Evolutionary conservation across 1,284 basidiomycete species (phyloP), one percentile per base, ranked within the genome.

Genomic region (Pseudozyma sp.): DNA sequence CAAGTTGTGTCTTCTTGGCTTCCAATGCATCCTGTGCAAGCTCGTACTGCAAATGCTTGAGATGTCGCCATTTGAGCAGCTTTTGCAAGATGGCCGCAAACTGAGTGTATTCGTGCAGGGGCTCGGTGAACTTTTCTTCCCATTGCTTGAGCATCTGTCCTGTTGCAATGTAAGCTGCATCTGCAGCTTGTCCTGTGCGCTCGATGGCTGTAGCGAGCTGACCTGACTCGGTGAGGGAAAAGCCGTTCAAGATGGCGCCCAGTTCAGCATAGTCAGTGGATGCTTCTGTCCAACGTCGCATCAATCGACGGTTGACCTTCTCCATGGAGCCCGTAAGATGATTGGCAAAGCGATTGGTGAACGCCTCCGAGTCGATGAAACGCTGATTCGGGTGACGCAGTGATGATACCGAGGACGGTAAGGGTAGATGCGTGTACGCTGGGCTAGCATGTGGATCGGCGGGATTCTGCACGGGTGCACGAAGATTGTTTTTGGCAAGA

Each of bases 1-100:
- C 94, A 50, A 99, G 88, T 77, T 91, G 89, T 81, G 93, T 92
- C 61, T 91, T 91, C 86, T 96, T 97, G 13, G 88, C 88, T 73
- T 96, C 95, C 19, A 99, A 88, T 35, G 89, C 89, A 82, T 98
- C 96, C 84, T 95, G 93, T 0, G 96, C 96, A 88, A 97, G 92
- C 86, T 99, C 97, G 81, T 92, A 95, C 85, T 99, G 97, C 11
- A 96, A 92, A 78, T 99, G 95, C 86, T 99, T 99, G 86, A 96
- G 93, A 85, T 99, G 97, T 36, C 97, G 91, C 87, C 97, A 99
- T 1, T 91, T 91, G 53, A 99, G 90, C 21, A 98, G 87, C 81
- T 93, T 92, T 87, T 94, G 95, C 87, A 99, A 97, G 79, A 98
- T 95, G 12, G 89, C 88, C 9, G 93, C 94, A 83, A 98, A 99